Evolutionary conservation across 2,329 filamentous ascomycete genomes (phyloP), one percentile per base, ranked within the genome.

Genomic region (Apiospora arundinis): DNA sequence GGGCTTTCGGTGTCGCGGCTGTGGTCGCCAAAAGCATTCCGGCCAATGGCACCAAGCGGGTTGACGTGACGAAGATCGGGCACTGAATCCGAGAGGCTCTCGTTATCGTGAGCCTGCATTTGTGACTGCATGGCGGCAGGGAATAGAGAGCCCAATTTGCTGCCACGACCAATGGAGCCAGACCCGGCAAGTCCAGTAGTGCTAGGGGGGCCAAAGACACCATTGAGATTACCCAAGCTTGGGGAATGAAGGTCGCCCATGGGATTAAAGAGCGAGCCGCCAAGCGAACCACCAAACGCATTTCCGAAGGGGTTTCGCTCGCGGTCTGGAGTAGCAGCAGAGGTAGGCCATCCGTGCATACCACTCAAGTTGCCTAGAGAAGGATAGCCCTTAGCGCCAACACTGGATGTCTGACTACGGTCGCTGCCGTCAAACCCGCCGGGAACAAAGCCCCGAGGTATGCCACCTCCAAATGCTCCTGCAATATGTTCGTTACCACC

Each of bases 341-440:
- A 86, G 74, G 91, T 90, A 69, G 90, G 85, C 83, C 92, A 92
- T 69, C 91, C 90, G 2, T 87, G 86, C 48, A 94, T 82, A 37
- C 88, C 42, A 45, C 42, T 45, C 42, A 45, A 14, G 42, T 45
- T 89, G 66, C 87, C 88, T 7, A 94, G 79, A 14, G 85, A 82
- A 16, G 91, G 86, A 74, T 94, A 97, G 12, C 88, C 91, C 77
- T 94, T 93, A 60, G 93, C 90, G 16, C 94, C 93, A 23, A 92
- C 93, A 78, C 95, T 97, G 0, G 95, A 97, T 0, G 94, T 97
- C 81, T 97, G 95, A 80, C 95, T 98, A 25, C 95, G 92, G 79
- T 98, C 95, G 75, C 95, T 94, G 6, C 92, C 92, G 69, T 94
- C 91, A 71, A 86, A 84, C 48, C 84, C 80, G 74, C 88, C 88